Evolutionary conservation across 2,329 filamentous ascomycete genomes (phyloP).

Genomic region (Aspergillus tubingensis): DNA sequence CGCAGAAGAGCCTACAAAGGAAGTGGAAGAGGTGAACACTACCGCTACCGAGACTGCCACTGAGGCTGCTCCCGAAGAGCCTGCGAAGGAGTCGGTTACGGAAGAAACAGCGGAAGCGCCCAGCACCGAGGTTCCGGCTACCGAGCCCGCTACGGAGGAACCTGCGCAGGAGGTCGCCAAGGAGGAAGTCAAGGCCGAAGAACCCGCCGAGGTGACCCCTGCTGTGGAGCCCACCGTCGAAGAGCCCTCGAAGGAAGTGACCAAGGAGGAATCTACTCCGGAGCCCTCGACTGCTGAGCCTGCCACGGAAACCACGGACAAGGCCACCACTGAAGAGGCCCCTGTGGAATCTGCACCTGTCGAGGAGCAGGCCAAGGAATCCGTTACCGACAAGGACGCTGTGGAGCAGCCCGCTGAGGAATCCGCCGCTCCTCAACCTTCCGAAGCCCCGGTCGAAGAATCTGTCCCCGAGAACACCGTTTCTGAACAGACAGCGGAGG

Average conservation of each 20-base stretch:
- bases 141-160: conserved; percentile 2
- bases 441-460: conserved; percentile 2
- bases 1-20: conserved; percentile 2
- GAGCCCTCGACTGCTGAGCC: conserved; percentile 10
- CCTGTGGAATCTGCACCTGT: neutral
- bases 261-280: conserved; percentile 8
- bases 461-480: neutral
- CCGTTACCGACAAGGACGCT: neutral
- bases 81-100: neutral
- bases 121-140: neutral
- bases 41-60: neutral
- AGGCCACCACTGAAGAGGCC: conserved; percentile 4
- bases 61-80: neutral
- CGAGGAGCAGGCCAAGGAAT: neutral
- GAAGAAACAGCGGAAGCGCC: neutral
- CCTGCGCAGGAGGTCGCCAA: neutral
- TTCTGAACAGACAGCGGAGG: neutral
- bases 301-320: conserved; percentile 1
- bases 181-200: conserved; percentile 9
- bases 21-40: conserved; percentile 1
- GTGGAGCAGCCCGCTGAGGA: neutral
- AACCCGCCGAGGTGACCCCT: neutral
- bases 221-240: conserved; percentile 5
- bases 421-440: neutral
- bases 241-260: conserved; percentile 4